Percentiles rank a stretch among this genome's conserved stretches.
phyloP scores from a whole-genome alignment of 2,329 filamentous ascomycete species.

The Hypomyces rosellus region DNA sequence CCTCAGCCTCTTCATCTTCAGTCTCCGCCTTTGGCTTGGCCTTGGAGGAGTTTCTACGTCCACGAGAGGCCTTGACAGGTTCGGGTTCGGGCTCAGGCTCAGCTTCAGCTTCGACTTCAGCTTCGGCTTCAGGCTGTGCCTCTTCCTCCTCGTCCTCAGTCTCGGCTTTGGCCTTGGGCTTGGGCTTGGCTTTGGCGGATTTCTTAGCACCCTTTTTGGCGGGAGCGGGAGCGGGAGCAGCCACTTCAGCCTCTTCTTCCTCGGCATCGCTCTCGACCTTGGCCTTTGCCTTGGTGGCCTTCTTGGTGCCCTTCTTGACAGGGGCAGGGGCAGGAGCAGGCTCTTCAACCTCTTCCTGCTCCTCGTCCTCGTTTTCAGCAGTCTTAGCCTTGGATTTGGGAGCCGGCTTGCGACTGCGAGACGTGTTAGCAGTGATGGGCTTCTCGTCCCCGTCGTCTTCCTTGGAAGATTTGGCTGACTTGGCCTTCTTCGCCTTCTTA shows the following conservation, averaged over 20 bases:
- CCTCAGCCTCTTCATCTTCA: conserved; percentile 2
- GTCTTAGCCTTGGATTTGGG: conserved; percentile 11
- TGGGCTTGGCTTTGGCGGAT: conserved; percentile 14
- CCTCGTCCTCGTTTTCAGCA: conserved; percentile 3
- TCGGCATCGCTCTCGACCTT: conserved; percentile 3
- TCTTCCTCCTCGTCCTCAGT: conserved; percentile 13
- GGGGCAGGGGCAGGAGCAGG: not conserved
- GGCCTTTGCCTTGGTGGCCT: conserved; percentile 8
- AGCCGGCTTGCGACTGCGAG: conserved; percentile 17
- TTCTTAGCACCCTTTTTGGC: conserved; percentile 16
- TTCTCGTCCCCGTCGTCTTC: conserved; percentile 19
- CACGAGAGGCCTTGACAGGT: not conserved
- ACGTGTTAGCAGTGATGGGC: conserved; percentile 18
- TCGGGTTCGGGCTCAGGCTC: conserved; percentile 1
- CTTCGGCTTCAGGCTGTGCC: conserved; percentile 8
- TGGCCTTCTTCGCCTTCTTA: conserved; percentile 30
- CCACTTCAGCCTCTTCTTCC: conserved; percentile 14
- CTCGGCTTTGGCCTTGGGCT: conserved; percentile 11
- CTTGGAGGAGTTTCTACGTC: conserved; percentile 7
- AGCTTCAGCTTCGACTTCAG: not conserved
- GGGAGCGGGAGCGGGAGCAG: conserved; percentile 5
- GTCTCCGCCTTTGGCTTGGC: conserved; percentile 1
- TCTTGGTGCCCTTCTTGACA: conserved; percentile 10
- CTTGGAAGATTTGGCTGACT: conserved; percentile 18
- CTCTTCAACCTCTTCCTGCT: conserved; percentile 11